Percentiles rank a stretch among this genome's conserved stretches.
These are phyloP conservation scores for Fusarium pseudoanthophilum DNA, from an alignment of 2,329 filamentous ascomycete species.

Conservation along the genomic window DNA sequence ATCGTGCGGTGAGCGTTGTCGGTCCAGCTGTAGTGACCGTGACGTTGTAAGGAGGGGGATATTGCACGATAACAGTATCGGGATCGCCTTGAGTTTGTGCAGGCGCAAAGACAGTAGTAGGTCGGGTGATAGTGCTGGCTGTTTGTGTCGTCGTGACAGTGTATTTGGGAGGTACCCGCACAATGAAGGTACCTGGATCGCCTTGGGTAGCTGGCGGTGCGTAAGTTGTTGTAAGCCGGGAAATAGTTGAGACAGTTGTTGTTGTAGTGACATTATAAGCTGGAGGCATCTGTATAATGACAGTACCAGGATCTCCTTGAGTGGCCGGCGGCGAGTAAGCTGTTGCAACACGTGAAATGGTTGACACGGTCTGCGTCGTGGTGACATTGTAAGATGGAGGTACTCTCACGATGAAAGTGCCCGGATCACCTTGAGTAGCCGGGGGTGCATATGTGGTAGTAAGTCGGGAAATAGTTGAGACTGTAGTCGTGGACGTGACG, in stretches of 20 bases:
- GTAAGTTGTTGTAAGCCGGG: neutral
- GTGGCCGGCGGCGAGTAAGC: too few relatives aligned
- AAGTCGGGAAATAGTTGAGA: neutral
- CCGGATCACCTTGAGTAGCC: slow-evolving; percentile 1
- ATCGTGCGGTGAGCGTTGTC: slow-evolving; percentile 14
- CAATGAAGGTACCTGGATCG: slow-evolving; percentile 11
- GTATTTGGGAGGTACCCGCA: neutral
- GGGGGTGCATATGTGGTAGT: slow-evolving; percentile 2
- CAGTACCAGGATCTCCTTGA: too few relatives aligned
- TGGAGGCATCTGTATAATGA: too few relatives aligned
- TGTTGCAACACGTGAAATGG: too few relatives aligned
- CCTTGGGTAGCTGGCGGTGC: neutral
- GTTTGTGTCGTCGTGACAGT: slow-evolving; percentile 12
- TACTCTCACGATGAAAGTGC: neutral
- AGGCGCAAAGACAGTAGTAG: neutral
- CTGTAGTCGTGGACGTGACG: slow-evolving; percentile 2
- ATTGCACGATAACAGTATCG: slow-evolving; percentile 23
- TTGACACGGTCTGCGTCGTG: too few relatives aligned
- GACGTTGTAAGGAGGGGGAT: slow-evolving; percentile 17
- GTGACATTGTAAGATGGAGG: neutral
- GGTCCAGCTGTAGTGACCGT: slow-evolving; percentile 17
- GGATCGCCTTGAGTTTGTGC: slow-evolving; percentile 11
- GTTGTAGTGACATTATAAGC: too few relatives aligned
- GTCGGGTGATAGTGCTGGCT: neutral
- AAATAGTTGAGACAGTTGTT: neutral